phyloP scores from a whole-genome alignment of 164 flowering plant genomes.

The Vitis riparia region DNA sequence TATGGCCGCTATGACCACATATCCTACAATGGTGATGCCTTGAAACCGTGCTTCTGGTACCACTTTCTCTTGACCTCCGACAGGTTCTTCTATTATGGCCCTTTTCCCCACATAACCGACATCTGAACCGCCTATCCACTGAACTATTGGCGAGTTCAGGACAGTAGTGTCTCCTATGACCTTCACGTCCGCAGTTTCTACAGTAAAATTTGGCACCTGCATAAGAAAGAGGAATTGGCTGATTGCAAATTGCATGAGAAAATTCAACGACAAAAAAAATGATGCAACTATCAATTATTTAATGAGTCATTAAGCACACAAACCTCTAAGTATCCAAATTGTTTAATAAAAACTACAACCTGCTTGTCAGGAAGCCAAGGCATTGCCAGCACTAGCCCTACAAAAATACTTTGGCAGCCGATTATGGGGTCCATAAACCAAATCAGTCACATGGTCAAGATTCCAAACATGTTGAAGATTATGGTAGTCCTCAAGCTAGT shows the following conservation, averaged over 20 bases:
- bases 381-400: no score
- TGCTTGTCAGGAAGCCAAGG: no score
- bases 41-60: constrained; percentile 16
- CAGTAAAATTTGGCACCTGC: constrained; percentile 79
- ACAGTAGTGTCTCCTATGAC: constrained; percentile 80
- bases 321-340: neutral
- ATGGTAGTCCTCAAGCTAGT: no score
- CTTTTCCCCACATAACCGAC: constrained; percentile 67
- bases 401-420: no score
- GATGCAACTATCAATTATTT: neutral
- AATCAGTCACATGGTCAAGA: no score
- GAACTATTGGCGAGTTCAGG: constrained; percentile 52
- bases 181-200: constrained; percentile 76
- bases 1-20: constrained; percentile 49
- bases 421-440: no score
- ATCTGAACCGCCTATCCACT: constrained; percentile 45
- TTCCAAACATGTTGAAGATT: no score
- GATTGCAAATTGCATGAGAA: neutral
- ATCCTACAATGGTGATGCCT: constrained; percentile 32
- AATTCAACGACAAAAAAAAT: neutral
- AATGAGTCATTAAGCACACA: neutral
- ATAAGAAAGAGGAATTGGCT: constrained; percentile 1
- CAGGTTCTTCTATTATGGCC: constrained; percentile 91
- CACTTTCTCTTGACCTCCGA: constrained; percentile 26
- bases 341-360: neutral